Evolutionary conservation across 306 rosid genomes (phyloP), one percentile per base, ranked within the genome.

Genomic region (Rosa persica): DNA sequence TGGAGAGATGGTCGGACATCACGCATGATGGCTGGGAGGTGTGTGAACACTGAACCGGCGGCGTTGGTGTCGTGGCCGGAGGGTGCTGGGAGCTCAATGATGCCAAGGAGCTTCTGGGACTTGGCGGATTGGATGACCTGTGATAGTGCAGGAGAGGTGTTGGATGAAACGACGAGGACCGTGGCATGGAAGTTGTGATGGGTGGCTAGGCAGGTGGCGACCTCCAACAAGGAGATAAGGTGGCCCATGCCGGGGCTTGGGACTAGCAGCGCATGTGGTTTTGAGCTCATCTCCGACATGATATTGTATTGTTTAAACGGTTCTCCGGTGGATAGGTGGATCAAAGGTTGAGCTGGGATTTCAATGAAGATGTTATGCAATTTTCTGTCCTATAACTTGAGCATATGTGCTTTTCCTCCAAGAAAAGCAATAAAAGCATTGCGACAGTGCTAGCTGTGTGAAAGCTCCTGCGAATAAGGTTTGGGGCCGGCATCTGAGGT

Each of bases 61-160:
- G 76, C 6, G 38, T 76, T 68, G 12, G 42, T 30, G 42, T 83
- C 49, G 39, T 76, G 77, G 67, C 15, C 57, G 2, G 84, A 69
- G 64, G 78, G 71, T 0, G 72, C 49, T 8, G 87, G 90, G 51
- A 90, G 84, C 5, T 78, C 44, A 7, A 88, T 36, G 76, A 90
- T 7, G 79, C 80, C 60, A 47, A 58, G 74, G 76, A 76, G 78
- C 7, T 70, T 66, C 5, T 70, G 8, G 42, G n/a, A 39, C 54
- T n/a, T 40, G 71, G 71, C 71, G 17, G 71, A 66, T 36, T 66
- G 48, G 71, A 66, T 66, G 71, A 66, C 71, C 16, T 66, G 71
- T n/a, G 71, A 19, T 20, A 19, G 71, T 4, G 49, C 49, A 19
- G 71, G 27, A 39, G 49, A 39, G 48, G 48, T 16, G 70, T 20